A percentile compares a stretch with the other conserved stretches of the same genome.
Conservation (phyloP, 345 rosid species). For the Brassica nigra region DNA sequence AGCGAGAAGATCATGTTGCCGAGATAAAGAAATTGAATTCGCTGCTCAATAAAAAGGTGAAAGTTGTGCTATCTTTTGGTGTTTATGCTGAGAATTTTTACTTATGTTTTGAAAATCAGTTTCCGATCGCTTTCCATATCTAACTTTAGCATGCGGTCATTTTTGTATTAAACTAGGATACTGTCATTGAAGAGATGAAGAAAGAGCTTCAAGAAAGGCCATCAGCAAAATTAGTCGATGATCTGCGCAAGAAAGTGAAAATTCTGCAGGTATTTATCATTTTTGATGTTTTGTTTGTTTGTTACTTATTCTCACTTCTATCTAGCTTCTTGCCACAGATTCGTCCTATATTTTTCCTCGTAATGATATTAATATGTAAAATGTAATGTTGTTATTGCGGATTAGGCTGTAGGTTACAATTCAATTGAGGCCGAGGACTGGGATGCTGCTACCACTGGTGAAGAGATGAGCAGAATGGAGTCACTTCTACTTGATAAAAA, state of each 20-base stretch:
- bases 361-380: slow-evolving; percentile 7
- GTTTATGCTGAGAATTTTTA: not conserved
- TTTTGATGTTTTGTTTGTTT: not conserved
- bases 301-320: not conserved
- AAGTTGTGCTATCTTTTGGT: slow-evolving; percentile 12
- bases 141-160: slow-evolving; percentile 6
- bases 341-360: slow-evolving; percentile 9
- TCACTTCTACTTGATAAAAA: slow-evolving; percentile 98
- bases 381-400: slow-evolving; percentile 19
- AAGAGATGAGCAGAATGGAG: slow-evolving; percentile 99
- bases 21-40: slow-evolving; percentile 82
- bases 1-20: slow-evolving; percentile 78
- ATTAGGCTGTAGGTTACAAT: slow-evolving; percentile 95
- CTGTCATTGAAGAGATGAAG: slow-evolving; percentile 81
- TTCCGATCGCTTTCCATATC: slow-evolving; percentile 3
- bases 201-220: slow-evolving; percentile 94
- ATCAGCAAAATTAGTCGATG: slow-evolving; percentile 87
- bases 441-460: slow-evolving; percentile 91
- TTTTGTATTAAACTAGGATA: slow-evolving; percentile 54
- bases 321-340: slow-evolving; percentile 1
- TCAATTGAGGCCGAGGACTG: slow-evolving; percentile 99
- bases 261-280: slow-evolving; percentile 75
- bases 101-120: not conserved
- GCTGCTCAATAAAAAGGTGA: slow-evolving; percentile 74
- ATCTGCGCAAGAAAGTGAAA: slow-evolving; percentile 93